phyloP scores from a whole-genome alignment of 257 asterid species.

The Perilla frutescens region DNA sequence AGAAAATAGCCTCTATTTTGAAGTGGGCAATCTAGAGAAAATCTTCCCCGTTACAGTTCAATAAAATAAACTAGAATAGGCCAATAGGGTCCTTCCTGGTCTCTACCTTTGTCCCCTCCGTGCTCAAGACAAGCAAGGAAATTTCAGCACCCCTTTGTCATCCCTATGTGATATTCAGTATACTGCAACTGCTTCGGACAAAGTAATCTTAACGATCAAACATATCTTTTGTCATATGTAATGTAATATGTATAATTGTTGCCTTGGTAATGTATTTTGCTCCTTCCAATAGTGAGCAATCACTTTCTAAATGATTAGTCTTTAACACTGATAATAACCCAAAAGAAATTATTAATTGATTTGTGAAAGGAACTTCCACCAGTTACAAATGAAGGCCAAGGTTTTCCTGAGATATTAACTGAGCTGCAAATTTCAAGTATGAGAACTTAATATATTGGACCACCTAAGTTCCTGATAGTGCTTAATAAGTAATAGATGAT shows the following conservation, averaged over 20 bases:
- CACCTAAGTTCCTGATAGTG: background rate
- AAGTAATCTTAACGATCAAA: background rate
- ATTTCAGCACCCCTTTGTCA: background rate
- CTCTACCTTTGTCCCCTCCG: background rate
- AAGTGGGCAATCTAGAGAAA: background rate
- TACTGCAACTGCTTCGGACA: background rate
- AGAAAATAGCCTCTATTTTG: background rate
- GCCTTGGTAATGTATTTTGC: too few relatives aligned
- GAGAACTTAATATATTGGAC: background rate
- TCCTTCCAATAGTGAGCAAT: background rate
- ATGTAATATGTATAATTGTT: background rate
- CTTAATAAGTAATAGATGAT: background rate
- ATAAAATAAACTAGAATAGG: background rate
- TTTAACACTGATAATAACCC: background rate
- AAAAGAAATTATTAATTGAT: background rate
- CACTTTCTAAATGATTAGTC: background rate
- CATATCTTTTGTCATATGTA: background rate
- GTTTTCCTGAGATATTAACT: background rate
- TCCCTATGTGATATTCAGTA: background rate
- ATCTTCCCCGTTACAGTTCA: background rate
- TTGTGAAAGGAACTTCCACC: slow-evolving; percentile 6
- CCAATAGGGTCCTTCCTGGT: background rate
- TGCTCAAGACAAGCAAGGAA: background rate
- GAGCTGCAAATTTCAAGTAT: background rate
- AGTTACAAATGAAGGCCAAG: background rate